Percentiles rank a stretch among this genome's conserved stretches.
phyloP scores from a whole-genome alignment of 2,329 filamentous ascomycete species.

The Beauveria pseudobassiana region DNA sequence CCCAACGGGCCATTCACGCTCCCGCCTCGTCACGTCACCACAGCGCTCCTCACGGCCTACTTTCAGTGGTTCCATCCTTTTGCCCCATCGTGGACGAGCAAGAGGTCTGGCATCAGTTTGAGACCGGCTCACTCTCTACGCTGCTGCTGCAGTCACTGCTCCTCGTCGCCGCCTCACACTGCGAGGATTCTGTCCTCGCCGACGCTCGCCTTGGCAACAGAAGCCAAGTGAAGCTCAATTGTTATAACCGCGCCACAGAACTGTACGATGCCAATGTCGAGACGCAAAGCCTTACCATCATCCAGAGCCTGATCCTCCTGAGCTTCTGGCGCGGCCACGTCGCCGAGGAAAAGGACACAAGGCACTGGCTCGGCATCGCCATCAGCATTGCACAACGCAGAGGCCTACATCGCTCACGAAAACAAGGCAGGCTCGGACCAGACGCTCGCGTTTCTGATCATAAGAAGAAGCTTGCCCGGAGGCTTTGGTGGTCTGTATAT shows the following conservation, averaged over 20 bases:
- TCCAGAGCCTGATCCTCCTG: constrained; percentile 40
- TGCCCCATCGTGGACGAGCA: constrained; percentile 42
- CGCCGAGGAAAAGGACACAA: constrained; percentile 30
- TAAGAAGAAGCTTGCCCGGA: constrained; percentile 26
- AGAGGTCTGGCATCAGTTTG: constrained; percentile 28
- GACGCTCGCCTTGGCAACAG: constrained; percentile 33
- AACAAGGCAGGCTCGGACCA: not conserved
- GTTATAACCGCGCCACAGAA: constrained; percentile 39
- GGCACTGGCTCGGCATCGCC: constrained; percentile 37
- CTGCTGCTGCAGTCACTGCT: constrained; percentile 40
- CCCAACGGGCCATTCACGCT: constrained; percentile 28
- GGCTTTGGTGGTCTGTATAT: constrained; percentile 43
- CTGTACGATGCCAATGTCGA: constrained; percentile 42
- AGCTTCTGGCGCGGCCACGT: constrained; percentile 43
- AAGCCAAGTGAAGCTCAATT: constrained; percentile 35
- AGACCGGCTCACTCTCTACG: constrained; percentile 32
- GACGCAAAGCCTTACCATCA: constrained; percentile 33
- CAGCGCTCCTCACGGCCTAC: constrained; percentile 35
- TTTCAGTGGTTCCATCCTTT: constrained; percentile 45
- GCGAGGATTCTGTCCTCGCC: constrained; percentile 32
- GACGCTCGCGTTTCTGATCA: constrained; percentile 5
- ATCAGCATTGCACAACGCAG: constrained; percentile 37
- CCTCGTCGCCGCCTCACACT: constrained; percentile 41
- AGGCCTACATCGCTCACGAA: constrained; percentile 26
- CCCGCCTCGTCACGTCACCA: constrained; percentile 28